Percentiles rank a stretch among this genome's conserved stretches.
Evolutionary conservation across 345 rosid species (phyloP).

Genomic region (Microcos paniculata): DNA sequence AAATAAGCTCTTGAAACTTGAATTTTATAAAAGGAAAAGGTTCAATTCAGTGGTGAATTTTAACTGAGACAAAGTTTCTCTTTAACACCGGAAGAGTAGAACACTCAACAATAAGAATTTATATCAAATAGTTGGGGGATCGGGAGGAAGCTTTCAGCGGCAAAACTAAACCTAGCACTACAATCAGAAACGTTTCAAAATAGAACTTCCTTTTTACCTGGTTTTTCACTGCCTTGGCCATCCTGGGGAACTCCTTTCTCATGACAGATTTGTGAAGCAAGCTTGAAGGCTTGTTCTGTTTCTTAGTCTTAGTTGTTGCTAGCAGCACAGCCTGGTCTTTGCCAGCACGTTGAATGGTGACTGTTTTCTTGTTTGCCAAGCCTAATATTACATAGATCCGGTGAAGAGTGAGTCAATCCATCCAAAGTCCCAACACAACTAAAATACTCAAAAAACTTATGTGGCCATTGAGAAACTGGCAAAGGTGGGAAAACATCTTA

Average conservation of each 20-base stretch:
- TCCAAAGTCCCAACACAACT: too few species aligned
- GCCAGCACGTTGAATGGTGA: slow-evolving; percentile 62
- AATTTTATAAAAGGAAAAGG: not conserved
- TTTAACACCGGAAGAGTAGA: too few species aligned
- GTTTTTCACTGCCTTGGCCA: slow-evolving; percentile 73
- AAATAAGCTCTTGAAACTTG: not conserved
- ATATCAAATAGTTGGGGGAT: too few species aligned
- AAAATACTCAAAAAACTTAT: not conserved
- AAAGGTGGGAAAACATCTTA: not conserved
- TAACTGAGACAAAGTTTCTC: not conserved
- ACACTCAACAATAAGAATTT: too few species aligned
- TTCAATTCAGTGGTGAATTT: not conserved
- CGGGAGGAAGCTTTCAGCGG: too few species aligned
- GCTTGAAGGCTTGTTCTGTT: slow-evolving; percentile 70
- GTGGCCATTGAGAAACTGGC: not conserved
- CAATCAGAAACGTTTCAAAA: not conserved
- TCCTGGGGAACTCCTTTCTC: slow-evolving; percentile 71
- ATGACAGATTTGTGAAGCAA: slow-evolving; percentile 63
- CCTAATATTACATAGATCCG: slow-evolving; percentile 35
- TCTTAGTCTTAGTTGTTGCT: slow-evolving; percentile 82
- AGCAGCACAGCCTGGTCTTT: slow-evolving; percentile 69
- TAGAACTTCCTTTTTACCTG: slow-evolving; percentile 37
- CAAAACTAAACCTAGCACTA: not conserved
- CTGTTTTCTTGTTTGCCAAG: slow-evolving; percentile 85
- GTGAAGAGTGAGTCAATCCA: not conserved